Percentiles rank a stretch among this genome's conserved stretches.
These are phyloP conservation scores for Cryptococcus sp. DNA, from an alignment of 1,284 basidiomycete species.

Conservation along the genomic window DNA sequence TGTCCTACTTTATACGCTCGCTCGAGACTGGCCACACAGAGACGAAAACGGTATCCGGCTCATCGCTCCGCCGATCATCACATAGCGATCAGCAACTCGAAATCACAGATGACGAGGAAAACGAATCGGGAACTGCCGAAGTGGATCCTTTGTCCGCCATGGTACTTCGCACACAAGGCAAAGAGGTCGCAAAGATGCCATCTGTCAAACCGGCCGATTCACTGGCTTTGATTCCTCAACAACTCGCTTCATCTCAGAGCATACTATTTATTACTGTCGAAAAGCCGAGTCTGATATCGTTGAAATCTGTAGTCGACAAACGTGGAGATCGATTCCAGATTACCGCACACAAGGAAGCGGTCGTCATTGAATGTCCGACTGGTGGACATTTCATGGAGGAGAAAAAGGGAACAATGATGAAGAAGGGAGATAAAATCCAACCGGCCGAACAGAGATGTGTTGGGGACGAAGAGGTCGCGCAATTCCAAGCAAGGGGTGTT, in stretches of 20 bases:
- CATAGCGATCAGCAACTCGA: conserved; percentile 12
- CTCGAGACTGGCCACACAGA: conserved; percentile 50
- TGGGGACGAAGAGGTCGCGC: conserved; percentile 61
- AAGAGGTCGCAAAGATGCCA: conserved; percentile 41
- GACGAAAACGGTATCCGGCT: conserved; percentile 18
- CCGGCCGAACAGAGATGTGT: conserved; percentile 60
- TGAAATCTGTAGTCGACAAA: conserved; percentile 69
- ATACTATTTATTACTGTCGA: conserved; percentile 66
- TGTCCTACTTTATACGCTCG: conserved; percentile 72
- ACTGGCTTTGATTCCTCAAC: conserved; percentile 33
- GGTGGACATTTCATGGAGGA: conserved; percentile 47
- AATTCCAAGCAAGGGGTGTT: conserved; percentile 68
- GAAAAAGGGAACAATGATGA: conserved; percentile 16
- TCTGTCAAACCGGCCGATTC: conserved; percentile 37
- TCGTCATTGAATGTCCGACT: conserved; percentile 73
- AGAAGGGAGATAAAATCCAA: conserved; percentile 42
- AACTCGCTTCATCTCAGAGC: conserved; percentile 65
- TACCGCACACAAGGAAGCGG: conserved; percentile 61
- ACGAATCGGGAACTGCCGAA: conserved; percentile 57
- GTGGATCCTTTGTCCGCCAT: conserved; percentile 29
- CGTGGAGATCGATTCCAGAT: conserved; percentile 61
- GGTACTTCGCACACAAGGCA: conserved; percentile 12
- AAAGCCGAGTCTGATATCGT: conserved; percentile 60
- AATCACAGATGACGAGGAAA: conserved; percentile 52
- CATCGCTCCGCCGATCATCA: conserved; percentile 24